A percentile compares a stretch with the other conserved stretches of the same genome.
Evolutionary conservation across 768 basidiomycete genomes (phyloP).

Genomic region (Tulasnella calospora): DNA sequence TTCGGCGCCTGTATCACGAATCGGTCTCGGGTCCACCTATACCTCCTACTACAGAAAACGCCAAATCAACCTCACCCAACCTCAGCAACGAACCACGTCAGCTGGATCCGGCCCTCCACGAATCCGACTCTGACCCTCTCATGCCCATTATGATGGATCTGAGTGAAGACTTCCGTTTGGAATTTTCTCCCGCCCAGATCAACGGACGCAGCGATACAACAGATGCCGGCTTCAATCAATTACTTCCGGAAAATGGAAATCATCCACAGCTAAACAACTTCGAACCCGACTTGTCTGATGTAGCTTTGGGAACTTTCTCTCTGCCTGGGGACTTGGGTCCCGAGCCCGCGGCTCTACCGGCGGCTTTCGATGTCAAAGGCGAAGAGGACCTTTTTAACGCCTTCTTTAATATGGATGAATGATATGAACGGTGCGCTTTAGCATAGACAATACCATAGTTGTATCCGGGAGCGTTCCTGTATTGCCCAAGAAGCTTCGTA

Average conservation of each 20-base stretch:
- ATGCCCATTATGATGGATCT: not conserved
- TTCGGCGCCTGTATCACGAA: not conserved
- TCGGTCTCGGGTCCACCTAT: not conserved
- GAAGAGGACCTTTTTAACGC: not conserved
- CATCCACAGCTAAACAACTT: not conserved
- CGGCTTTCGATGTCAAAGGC: not conserved
- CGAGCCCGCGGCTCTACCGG: not conserved
- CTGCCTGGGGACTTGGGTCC: not conserved
- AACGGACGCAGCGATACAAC: too few species aligned
- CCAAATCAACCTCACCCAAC: not conserved
- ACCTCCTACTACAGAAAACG: not conserved
- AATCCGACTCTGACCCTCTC: not conserved
- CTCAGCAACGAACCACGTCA: not conserved
- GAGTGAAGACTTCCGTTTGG: not conserved
- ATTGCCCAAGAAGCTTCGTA: not conserved
- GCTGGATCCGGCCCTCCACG: too few species aligned
- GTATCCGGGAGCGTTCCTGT: not conserved
- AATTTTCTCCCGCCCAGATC: not conserved
- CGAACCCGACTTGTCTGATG: not conserved
- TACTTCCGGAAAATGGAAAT: not conserved
- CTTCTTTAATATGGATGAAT: not conserved
- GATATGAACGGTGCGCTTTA: not conserved
- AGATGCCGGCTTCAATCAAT: too few species aligned
- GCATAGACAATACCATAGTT: not conserved
- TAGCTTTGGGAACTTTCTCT: not conserved